Conservation (phyloP, 108 stramenopile species). For the Fragilaria radians region DNA sequence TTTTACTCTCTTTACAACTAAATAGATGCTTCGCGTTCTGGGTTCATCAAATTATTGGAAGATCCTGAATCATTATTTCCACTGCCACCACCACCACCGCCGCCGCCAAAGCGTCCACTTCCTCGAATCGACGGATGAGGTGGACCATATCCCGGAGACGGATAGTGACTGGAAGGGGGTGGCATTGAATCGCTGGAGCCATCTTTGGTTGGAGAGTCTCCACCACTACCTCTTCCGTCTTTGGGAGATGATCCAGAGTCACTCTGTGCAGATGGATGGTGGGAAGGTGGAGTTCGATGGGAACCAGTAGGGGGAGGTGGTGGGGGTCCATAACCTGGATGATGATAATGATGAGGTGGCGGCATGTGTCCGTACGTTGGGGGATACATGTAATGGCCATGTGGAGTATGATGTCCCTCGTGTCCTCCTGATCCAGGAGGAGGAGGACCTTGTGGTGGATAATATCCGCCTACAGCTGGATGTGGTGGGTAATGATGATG, state of each 20-base stretch:
- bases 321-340: constrained; percentile 30
- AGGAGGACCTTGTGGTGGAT: constrained; percentile 17
- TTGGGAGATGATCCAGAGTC: background rate
- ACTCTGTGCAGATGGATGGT: background rate
- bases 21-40: no score
- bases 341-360: constrained; percentile 46
- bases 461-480: background rate
- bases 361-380: constrained; percentile 36
- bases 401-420: constrained; percentile 4
- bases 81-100: background rate
- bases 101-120: background rate
- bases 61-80: background rate
- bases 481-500: constrained; percentile 20
- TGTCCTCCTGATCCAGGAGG: constrained; percentile 9
- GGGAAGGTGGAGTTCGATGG: constrained; percentile 5
- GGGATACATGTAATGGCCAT: constrained; percentile 16
- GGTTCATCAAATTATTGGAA: no score
- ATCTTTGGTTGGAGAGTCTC: background rate
- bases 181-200: background rate
- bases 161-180: background rate
- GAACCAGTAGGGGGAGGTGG: constrained; percentile 16
- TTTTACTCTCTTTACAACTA: no score
- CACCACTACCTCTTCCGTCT: background rate
- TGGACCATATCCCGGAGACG: background rate
- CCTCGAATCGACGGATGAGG: background rate